Conservation (phyloP, 768 basidiomycete genomes). For the Suillus subaureus region DNA sequence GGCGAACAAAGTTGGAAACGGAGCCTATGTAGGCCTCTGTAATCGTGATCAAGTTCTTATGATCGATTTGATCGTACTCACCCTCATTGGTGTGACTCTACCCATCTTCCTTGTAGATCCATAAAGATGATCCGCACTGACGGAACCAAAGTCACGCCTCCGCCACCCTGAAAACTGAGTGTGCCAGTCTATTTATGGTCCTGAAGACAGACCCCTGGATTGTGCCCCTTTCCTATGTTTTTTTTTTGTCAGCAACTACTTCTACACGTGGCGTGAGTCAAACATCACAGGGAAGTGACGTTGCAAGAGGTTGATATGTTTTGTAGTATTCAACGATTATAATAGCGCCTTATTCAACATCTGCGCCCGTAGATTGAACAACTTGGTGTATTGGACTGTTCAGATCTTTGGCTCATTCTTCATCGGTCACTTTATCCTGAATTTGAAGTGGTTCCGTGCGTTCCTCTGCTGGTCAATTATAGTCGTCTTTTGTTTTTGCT, state of each 20-base stretch:
- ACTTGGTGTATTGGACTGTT: slow-evolving; percentile 74
- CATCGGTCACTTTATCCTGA: slow-evolving; percentile 50
- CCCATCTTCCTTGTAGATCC: slow-evolving; percentile 70
- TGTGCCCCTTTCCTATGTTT: slow-evolving; percentile 75
- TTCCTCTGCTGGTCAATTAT: slow-evolving; percentile 43
- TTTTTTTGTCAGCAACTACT: slow-evolving; percentile 72
- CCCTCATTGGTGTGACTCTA: slow-evolving; percentile 57
- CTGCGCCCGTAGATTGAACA: slow-evolving; percentile 70
- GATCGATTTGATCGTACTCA: slow-evolving; percentile 46
- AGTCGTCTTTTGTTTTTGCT: slow-evolving; percentile 37
- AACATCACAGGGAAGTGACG: slow-evolving; percentile 11
- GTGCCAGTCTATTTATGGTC: slow-evolving; percentile 64
- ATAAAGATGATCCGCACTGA: slow-evolving; percentile 68
- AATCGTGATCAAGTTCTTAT: slow-evolving; percentile 37
- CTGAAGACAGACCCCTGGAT: slow-evolving; percentile 68
- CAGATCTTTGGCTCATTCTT: slow-evolving; percentile 71
- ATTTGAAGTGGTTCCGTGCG: slow-evolving; percentile 39
- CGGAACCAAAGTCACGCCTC: slow-evolving; percentile 88
- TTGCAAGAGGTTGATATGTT: neutral
- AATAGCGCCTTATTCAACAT: slow-evolving; percentile 75
- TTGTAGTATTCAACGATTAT: slow-evolving; percentile 71
- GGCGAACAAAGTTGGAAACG: slow-evolving; percentile 57
- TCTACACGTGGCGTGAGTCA: slow-evolving; percentile 72
- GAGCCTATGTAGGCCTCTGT: slow-evolving; percentile 63
- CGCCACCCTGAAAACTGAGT: slow-evolving; percentile 69